Conservation (phyloP, 768 basidiomycete species). For the Hemileccinum rubropunctum region DNA sequence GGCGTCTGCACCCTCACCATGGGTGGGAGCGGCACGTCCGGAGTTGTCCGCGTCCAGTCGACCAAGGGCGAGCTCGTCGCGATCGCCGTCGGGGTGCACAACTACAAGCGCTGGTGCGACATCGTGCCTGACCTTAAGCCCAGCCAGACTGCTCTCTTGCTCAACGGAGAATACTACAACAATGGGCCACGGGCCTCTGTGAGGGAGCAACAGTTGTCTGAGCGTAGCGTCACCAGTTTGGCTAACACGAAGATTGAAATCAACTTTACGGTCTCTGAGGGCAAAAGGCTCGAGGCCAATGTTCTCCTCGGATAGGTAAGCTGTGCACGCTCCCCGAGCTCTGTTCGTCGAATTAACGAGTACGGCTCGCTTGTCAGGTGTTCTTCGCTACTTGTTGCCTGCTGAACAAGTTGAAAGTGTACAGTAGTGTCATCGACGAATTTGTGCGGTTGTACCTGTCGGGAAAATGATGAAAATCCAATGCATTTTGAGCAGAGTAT, state of each 20-base stretch:
- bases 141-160: slow-evolving; percentile 21
- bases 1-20: slow-evolving; percentile 30
- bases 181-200: background rate
- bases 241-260: slow-evolving; percentile 1
- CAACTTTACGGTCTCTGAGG: slow-evolving; percentile 1
- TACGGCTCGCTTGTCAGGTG: too few species aligned
- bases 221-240: slow-evolving; percentile 7
- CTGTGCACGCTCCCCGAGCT: too few species aligned
- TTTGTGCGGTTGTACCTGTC: too few species aligned
- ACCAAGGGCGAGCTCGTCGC: slow-evolving; percentile 30
- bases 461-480: too few species aligned
- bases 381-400: too few species aligned
- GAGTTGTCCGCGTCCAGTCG: slow-evolving; percentile 32
- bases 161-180: slow-evolving; percentile 32
- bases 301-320: slow-evolving; percentile 7
- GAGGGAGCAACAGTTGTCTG: slow-evolving; percentile 7
- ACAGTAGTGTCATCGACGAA: too few species aligned
- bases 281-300: slow-evolving; percentile 6
- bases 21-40: slow-evolving; percentile 40
- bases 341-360: too few species aligned
- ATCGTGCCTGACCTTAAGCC: slow-evolving; percentile 31
- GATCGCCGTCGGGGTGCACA: slow-evolving; percentile 36
- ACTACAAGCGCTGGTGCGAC: slow-evolving; percentile 38
- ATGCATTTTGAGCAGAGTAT: too few species aligned
- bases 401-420: too few species aligned